Evolutionary conservation across 2,329 filamentous ascomycete species (phyloP).

Genomic region (Aspergillus tubingensis): DNA sequence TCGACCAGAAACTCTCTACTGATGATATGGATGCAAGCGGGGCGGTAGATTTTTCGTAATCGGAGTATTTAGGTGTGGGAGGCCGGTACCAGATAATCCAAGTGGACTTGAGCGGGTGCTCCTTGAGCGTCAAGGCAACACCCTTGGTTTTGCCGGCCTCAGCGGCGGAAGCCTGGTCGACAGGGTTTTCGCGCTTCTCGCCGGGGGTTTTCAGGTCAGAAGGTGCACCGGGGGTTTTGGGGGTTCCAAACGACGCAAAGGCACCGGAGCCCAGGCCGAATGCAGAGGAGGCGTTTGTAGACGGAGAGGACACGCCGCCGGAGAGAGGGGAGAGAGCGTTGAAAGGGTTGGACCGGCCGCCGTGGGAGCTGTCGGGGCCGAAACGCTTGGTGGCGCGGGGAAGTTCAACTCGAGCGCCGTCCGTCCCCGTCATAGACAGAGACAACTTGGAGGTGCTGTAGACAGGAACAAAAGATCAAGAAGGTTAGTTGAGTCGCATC

Average conservation of each 20-base stretch:
- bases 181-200: slow-evolving; percentile 64
- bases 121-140: slow-evolving; percentile 38
- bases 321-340: slow-evolving; percentile 71
- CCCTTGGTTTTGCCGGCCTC: slow-evolving; percentile 42
- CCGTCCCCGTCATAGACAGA: slow-evolving; percentile 69
- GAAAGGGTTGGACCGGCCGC: slow-evolving; percentile 75
- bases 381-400: slow-evolving; percentile 74
- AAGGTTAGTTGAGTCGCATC: slow-evolving; percentile 21
- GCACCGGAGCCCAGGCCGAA: slow-evolving; percentile 94
- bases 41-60: slow-evolving; percentile 96
- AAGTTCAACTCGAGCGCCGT: slow-evolving; percentile 58
- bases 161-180: slow-evolving; percentile 32
- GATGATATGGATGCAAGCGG: slow-evolving; percentile 79
- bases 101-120: slow-evolving; percentile 72
- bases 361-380: slow-evolving; percentile 71
- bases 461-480: not conserved
- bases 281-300: slow-evolving; percentile 75
- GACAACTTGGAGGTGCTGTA: slow-evolving; percentile 84
- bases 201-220: slow-evolving; percentile 70
- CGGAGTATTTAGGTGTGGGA: slow-evolving; percentile 93
- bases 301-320: slow-evolving; percentile 71
- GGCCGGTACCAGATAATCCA: slow-evolving; percentile 99
- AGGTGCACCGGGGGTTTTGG: slow-evolving; percentile 78
- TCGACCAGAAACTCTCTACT: slow-evolving; percentile 86
- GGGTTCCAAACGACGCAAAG: slow-evolving; percentile 94